Evolutionary conservation across 2,329 filamentous ascomycete species (phyloP).

Genomic region (Talaromyces sp.): DNA sequence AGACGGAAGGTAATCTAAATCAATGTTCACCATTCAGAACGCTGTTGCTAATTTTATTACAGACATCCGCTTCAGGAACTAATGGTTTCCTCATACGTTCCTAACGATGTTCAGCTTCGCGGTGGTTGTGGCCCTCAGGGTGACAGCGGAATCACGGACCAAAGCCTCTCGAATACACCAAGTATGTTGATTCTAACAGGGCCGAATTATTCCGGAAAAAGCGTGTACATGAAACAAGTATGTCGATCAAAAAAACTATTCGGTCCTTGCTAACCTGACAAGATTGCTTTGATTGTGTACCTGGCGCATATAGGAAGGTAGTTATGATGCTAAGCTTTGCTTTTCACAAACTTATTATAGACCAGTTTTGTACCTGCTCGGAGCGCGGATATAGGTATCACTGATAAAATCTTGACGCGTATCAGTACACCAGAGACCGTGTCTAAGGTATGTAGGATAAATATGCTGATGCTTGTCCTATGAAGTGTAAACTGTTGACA

Average conservation of each 20-base stretch:
- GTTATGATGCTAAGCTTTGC: not conserved
- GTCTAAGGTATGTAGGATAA: constrained; percentile 41
- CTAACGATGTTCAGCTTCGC: constrained; percentile 67
- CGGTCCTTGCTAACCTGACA: not conserved
- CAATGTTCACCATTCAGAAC: not conserved
- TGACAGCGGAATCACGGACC: not conserved
- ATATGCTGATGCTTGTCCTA: not conserved
- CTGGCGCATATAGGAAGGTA: constrained; percentile 76
- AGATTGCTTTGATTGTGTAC: constrained; percentile 78
- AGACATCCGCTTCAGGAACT: constrained; percentile 81
- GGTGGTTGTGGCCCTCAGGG: constrained; percentile 46
- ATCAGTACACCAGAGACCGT: constrained; percentile 69
- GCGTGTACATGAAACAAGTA: constrained; percentile 83
- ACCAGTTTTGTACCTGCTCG: constrained; percentile 77
- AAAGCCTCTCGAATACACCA: constrained; percentile 34
- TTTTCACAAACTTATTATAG: not conserved
- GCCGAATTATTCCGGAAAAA: constrained; percentile 95
- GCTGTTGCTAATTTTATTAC: constrained; percentile 1
- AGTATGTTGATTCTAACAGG: constrained; percentile 80
- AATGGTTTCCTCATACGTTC: constrained; percentile 70
- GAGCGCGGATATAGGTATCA: constrained; percentile 71
- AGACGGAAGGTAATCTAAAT: constrained; percentile 57
- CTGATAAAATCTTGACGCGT: constrained; percentile 85
- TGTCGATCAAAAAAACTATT: not conserved
- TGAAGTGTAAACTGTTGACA: not conserved